Percentiles rank a stretch among this genome's conserved stretches.
Conservation (phyloP, 2,329 filamentous ascomycete species). For the Neonectria neomacrospora region DNA sequence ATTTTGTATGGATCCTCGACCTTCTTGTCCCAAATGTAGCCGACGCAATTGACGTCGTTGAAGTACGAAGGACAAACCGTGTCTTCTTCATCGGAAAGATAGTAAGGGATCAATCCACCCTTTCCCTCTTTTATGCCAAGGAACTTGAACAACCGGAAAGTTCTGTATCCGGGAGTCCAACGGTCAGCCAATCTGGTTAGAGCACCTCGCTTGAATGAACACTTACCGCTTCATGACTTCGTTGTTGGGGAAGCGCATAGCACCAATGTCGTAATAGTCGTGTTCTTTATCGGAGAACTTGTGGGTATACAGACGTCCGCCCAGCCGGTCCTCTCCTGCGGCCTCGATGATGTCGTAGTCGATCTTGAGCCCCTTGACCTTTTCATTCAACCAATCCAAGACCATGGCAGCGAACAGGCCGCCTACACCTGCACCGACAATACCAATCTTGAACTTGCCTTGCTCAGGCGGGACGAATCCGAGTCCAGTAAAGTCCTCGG, state of each 20-base stretch:
- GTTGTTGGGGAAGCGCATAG: slow-evolving; percentile 31
- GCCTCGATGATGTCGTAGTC: slow-evolving; percentile 30
- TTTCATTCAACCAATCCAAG: slow-evolving; percentile 22
- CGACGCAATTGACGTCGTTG: slow-evolving; percentile 19
- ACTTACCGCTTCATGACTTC: slow-evolving; percentile 21
- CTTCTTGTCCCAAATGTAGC: slow-evolving; percentile 9
- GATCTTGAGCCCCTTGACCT: neutral
- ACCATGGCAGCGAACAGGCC: slow-evolving; percentile 23
- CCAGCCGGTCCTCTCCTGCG: slow-evolving; percentile 2
- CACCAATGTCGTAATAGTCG: slow-evolving; percentile 31
- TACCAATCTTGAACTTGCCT: neutral
- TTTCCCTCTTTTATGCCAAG: slow-evolving; percentile 26
- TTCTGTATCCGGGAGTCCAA: slow-evolving; percentile 16
- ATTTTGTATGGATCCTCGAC: slow-evolving; percentile 24
- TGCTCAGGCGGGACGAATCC: neutral
- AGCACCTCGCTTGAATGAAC: neutral
- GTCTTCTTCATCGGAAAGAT: slow-evolving; percentile 10
- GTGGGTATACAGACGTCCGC: slow-evolving; percentile 30
- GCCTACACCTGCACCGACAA: slow-evolving; percentile 27
- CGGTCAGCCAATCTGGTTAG: neutral
- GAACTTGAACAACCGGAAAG: slow-evolving; percentile 34
- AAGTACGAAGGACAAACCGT: slow-evolving; percentile 29
- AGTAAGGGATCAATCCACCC: slow-evolving; percentile 33
- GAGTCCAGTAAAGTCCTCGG: neutral
- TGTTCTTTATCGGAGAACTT: slow-evolving; percentile 19